Base-by-base conservation (phyloP, 2,329 filamentous ascomycete species). In the Exophiala spinifera region DNA sequence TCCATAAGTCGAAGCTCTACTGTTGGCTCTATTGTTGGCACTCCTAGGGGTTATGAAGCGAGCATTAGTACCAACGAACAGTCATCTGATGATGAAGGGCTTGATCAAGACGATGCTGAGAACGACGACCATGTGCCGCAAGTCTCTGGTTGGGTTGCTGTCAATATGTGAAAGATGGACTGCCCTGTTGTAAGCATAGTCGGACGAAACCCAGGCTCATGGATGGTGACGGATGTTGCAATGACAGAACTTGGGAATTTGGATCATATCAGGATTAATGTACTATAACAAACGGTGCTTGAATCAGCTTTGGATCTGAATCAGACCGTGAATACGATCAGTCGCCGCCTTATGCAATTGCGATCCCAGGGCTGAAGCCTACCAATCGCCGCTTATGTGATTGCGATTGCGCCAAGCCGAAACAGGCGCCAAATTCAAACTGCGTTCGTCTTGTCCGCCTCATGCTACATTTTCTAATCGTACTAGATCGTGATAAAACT, bases 111-210 rank as follows among this genome's bases (percentile, higher is more conserved):
- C n/a, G 39, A 7, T 19, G 17, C 39, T 19, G 15, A 42, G 15
- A 14, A 19, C 17, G 11, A 6, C 19, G 21, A 44, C 28, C 10
- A 31, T 31, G 28, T 31, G 3, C 11, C 42, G 14, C 14, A 15
- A 15, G 36, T 28, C 40, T 52, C 50, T 40, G 50, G 33, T 20
- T 52, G 34, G 20, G 44, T 39, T 13, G 50, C 50, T 5, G 34
- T 52, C 43, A 52, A 52, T 15, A 25, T 6, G 2, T 44, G 19
- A n/a, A 42, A 28, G 10, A 21, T 25, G 17, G 23, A 25, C 23
- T 25, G 3, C 23, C 7, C 3, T 7, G 23, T 7, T 25, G 23
- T 4, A 25, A 4, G 23, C 7, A 39, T n/a, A n/a, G 7, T 39
- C 36, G 17, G 4, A 3, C 28, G 11, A 10, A 31, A 11, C 8